Evolutionary conservation across 495 filamentous ascomycete genomes (phyloP), one percentile per base, ranked within the genome.

Genomic region (Neurospora cerealis): DNA sequence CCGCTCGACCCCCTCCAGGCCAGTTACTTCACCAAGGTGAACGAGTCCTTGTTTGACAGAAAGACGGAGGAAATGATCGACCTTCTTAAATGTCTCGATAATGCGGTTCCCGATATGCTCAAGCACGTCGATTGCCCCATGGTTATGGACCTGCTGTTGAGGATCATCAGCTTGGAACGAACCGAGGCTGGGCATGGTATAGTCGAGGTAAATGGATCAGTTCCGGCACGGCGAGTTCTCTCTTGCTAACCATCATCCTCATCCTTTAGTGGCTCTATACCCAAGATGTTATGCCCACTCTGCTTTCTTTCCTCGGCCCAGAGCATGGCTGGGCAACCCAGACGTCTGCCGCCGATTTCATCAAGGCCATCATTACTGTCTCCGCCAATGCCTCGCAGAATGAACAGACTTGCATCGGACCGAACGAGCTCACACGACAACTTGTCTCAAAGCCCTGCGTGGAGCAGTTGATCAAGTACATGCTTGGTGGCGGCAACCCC

Each of bases 281-380:
- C 4, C 93, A 97, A 82, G 87, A 93, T 74, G 83, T 99, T n/a
- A 93, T 99, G 74, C 94, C 96, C 0, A 90, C 88, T 19, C 86
- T 99, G 17, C 89, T 99, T 13, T 92, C 92, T 7, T 98, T 95
- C 81, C 85, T 99, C 44, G 92, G 93, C 0, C 88, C 93, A 1
- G 90, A 97, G 46, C 89, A 94, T 75, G 89, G 88, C 44, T 91
- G 92, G 75, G 91, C 94, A 9, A 96, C 95, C 11, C 96, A 99
- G 81, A 98, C 96, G 0, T 96, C 96, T 1, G 96, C 96, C 3
- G 96, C 96, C 32, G 96, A 99, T 80, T 99, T 98, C 78, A 87
- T 99, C 74, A 99, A 99, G 82, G 96, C 96, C 41, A 97, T 99
- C 76, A 98, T 99, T 77, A 98, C 96, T 36, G 97, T 99, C 74